A percentile compares a stretch with the other conserved stretches of the same genome.
phyloP scores from a whole-genome alignment of 1,284 basidiomycete genomes.

The Tylopilus sp. region DNA sequence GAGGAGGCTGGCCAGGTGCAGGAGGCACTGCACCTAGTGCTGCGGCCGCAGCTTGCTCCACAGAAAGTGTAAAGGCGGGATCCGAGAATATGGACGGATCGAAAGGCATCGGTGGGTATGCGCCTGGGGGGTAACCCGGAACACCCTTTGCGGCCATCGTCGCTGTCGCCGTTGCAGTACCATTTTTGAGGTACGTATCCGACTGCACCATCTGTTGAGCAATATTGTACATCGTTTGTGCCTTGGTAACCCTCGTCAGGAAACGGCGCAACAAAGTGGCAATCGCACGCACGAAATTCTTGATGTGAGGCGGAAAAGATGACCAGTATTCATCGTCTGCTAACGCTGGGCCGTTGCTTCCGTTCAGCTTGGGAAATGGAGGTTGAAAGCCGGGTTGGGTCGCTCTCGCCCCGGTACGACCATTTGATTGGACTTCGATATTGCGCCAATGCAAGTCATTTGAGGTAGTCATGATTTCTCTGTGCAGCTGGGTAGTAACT shows the following conservation, averaged over 20 bases:
- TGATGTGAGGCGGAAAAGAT: constrained; percentile 49
- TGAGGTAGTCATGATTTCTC: constrained; percentile 51
- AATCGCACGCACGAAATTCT: constrained; percentile 47
- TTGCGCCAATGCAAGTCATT: constrained; percentile 55
- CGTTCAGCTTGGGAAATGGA: constrained; percentile 24
- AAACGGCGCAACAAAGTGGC: constrained; percentile 24
- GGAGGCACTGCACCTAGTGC: constrained; percentile 37
- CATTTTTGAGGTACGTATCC: constrained; percentile 40
- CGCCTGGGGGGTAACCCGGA: constrained; percentile 34
- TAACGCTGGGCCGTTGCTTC: constrained; percentile 22
- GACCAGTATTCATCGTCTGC: constrained; percentile 51
- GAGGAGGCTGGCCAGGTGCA: constrained; percentile 32
- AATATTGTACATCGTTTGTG: constrained; percentile 61
- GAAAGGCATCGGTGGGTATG: constrained; percentile 40
- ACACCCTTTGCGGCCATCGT: constrained; percentile 35
- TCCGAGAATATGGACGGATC: constrained; percentile 56
- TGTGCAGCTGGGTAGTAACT: constrained; percentile 42
- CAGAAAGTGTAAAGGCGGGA: constrained; percentile 49
- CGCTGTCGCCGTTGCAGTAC: constrained; percentile 34
- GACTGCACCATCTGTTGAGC: constrained; percentile 65
- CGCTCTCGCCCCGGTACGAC: constrained; percentile 31
- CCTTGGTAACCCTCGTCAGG: constrained; percentile 39
- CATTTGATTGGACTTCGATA: constrained; percentile 43
- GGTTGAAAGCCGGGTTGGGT: constrained; percentile 13
- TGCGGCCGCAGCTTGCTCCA: constrained; percentile 49